Evolutionary conservation across 768 basidiomycete species (phyloP), one percentile per base, ranked within the genome.

Genomic region (Sporobolomyces pararoseus): DNA sequence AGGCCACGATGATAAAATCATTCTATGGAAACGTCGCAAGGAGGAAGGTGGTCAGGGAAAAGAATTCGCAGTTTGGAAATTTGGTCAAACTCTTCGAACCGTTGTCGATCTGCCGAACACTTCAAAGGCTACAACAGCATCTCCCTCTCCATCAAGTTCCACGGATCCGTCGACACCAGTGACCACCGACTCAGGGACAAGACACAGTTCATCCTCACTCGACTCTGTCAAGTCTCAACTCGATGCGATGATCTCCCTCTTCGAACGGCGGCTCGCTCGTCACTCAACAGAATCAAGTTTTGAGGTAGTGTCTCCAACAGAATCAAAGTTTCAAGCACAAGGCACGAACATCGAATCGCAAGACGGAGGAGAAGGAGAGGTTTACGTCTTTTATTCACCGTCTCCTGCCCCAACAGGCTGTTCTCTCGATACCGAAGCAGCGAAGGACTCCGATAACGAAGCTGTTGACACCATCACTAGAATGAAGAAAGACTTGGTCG

Each of bases 381-480:
- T 59, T 23, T 59, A 59, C 42, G 58, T 59, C n/a, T 59, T 59
- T 21, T 46, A 29, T 21, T 44, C 58, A 12, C 58, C 58, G 23
- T n/a, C 55, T n/a, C 25, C 31, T n/a, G n/a, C n/a, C n/a, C n/a
- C n/a, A n/a, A n/a, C n/a, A n/a, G n/a, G n/a, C n/a, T n/a, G n/a
- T n/a, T n/a, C n/a, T n/a, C n/a, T n/a, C n/a, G n/a, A n/a, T n/a
- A n/a, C n/a, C n/a, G n/a, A n/a, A n/a, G n/a, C n/a, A n/a, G n/a
- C n/a, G n/a, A n/a, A n/a, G n/a, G n/a, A n/a, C n/a, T n/a, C n/a
- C n/a, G n/a, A n/a, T n/a, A n/a, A n/a, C n/a, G n/a, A n/a, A n/a
- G n/a, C n/a, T n/a, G n/a, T n/a, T n/a, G n/a, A n/a, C n/a, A n/a
- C n/a, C n/a, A n/a, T n/a, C 32, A 25, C 4, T 9, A 31, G 58